phyloP scores from a whole-genome alignment of 1,284 basidiomycete species.

The Ceratobasidium sp. region DNA sequence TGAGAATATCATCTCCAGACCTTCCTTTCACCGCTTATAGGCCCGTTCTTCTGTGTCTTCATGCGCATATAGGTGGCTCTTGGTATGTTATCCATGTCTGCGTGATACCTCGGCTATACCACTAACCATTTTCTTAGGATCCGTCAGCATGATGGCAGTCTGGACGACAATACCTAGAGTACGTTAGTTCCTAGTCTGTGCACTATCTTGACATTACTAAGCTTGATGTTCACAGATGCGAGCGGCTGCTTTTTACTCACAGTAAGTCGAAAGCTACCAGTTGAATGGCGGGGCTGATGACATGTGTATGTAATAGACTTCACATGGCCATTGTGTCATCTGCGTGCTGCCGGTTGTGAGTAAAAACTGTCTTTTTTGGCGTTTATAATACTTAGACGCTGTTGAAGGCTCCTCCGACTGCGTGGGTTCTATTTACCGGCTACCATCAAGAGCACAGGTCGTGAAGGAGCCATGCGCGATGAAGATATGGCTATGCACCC shows the following conservation, averaged over 20 bases:
- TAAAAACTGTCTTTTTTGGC: neutral
- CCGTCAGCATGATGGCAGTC: slow-evolving; percentile 26
- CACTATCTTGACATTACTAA: neutral
- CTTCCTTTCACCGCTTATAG: neutral
- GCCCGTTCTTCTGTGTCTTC: neutral
- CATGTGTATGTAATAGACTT: neutral
- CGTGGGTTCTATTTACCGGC: slow-evolving; percentile 33
- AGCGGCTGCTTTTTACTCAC: slow-evolving; percentile 28
- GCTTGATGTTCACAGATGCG: slow-evolving; percentile 9
- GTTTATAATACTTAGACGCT: neutral
- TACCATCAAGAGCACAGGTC: no score
- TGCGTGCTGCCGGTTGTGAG: slow-evolving; percentile 36
- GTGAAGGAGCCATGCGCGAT: no score
- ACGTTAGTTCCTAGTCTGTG: neutral
- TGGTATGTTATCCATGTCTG: neutral
- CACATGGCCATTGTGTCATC: slow-evolving; percentile 24
- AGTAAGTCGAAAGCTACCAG: neutral
- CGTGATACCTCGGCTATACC: neutral
- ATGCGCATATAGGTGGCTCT: slow-evolving; percentile 36
- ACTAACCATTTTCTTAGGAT: neutral
- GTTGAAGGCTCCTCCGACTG: slow-evolving; percentile 31
- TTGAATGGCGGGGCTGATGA: neutral
- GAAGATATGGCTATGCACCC: no score
- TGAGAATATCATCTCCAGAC: neutral
- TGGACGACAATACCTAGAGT: slow-evolving; percentile 30